These are phyloP conservation scores for Moesziomyces globuligerus DNA, from an alignment of 1,284 basidiomycete genomes.

Conservation along the genomic window DNA sequence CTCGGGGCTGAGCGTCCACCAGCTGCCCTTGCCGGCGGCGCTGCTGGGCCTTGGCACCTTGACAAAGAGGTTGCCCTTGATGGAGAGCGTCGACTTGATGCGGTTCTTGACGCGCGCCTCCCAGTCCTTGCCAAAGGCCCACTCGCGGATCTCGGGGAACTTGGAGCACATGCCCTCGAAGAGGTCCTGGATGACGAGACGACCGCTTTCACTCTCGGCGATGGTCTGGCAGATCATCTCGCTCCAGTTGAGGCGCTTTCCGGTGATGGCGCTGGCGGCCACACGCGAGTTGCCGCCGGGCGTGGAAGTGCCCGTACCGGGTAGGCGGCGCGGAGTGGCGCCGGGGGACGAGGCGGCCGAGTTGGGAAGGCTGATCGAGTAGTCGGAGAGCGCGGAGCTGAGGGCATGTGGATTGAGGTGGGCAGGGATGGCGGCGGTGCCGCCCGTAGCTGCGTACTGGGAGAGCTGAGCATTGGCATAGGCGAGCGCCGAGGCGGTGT, in stretches of 20 bases:
- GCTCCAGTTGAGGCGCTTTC: slow-evolving; percentile 64
- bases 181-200: slow-evolving; percentile 64
- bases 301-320: slow-evolving; percentile 41
- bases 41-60: slow-evolving; percentile 62
- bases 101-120: slow-evolving; percentile 66
- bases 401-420: slow-evolving; percentile 55
- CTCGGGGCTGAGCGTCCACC: slow-evolving; percentile 65
- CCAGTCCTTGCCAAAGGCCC: slow-evolving; percentile 66
- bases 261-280: slow-evolving; percentile 55
- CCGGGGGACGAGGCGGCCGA: slow-evolving; percentile 58
- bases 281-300: slow-evolving; percentile 54
- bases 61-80: slow-evolving; percentile 64
- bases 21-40: slow-evolving; percentile 62
- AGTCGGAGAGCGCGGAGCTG: slow-evolving; percentile 53
- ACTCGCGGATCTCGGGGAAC: slow-evolving; percentile 64
- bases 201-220: slow-evolving; percentile 57
- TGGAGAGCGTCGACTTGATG: slow-evolving; percentile 66
- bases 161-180: slow-evolving; percentile 64
- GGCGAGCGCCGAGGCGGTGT: slow-evolving; percentile 48
- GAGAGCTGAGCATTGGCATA: slow-evolving; percentile 60
- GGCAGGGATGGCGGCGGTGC: slow-evolving; percentile 39
- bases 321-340: slow-evolving; percentile 43
- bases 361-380: slow-evolving; percentile 51
- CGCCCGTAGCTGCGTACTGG: slow-evolving; percentile 50
- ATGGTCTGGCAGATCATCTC: slow-evolving; percentile 67